These are phyloP conservation scores for Puccinellia tenuiflora DNA, from an alignment of 176 grass and related monocot species.

Conservation along the genomic window DNA sequence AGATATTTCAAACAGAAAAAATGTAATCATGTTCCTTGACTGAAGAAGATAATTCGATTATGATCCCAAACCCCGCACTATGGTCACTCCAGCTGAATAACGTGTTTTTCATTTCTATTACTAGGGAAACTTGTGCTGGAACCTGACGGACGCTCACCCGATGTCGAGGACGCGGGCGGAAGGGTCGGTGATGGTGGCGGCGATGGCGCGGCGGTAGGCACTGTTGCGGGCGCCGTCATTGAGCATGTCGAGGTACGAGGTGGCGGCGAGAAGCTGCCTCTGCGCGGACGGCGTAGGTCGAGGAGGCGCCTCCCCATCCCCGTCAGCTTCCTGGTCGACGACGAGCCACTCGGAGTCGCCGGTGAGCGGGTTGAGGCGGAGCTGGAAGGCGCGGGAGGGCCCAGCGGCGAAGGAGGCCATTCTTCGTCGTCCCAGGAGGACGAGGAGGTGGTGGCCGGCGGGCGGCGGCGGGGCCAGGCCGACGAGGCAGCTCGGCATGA, in stretches of 20 bases:
- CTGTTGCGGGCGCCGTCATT: slow-evolving; percentile 70
- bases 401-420: slow-evolving; percentile 19
- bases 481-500: slow-evolving; percentile 35
- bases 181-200: slow-evolving; percentile 50
- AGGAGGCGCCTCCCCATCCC: slow-evolving; percentile 14
- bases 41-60: background rate
- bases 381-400: slow-evolving; percentile 64
- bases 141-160: slow-evolving; percentile 35
- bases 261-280: slow-evolving; percentile 50
- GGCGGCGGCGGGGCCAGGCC: background rate
- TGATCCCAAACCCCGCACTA: background rate
- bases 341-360: slow-evolving; percentile 95
- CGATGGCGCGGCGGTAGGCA: slow-evolving; percentile 69
- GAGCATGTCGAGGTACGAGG: slow-evolving; percentile 96
- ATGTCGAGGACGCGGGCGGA: slow-evolving; percentile 84
- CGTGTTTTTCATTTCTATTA: background rate
- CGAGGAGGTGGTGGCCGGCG: slow-evolving; percentile 8
- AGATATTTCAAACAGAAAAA: background rate
- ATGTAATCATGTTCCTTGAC: background rate
- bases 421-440: background rate
- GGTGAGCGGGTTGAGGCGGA: slow-evolving; percentile 79
- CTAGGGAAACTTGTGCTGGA: background rate
- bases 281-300: background rate
- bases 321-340: slow-evolving; percentile 54
- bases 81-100: background rate